A percentile compares a stretch with the other conserved stretches of the same genome.
These are phyloP conservation scores for Pythium rhizo-oryzae DNA, from an alignment of 352 stramenopile genomes.

Conservation along the genomic window DNA sequence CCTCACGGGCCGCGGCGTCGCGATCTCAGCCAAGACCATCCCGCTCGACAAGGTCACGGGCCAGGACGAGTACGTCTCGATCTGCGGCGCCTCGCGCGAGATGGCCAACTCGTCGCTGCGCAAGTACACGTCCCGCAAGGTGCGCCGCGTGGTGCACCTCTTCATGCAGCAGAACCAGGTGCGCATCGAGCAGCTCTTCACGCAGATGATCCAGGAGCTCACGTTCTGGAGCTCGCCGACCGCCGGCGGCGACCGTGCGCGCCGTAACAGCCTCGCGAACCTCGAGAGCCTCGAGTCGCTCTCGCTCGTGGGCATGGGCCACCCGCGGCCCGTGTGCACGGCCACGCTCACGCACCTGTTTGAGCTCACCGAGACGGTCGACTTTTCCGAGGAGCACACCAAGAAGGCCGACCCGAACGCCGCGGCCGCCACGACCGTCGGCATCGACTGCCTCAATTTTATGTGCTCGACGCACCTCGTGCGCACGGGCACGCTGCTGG, in stretches of 20 bases:
- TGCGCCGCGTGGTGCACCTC: slow-evolving; percentile 80
- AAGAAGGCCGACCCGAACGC: slow-evolving; percentile 38
- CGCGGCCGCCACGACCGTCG: slow-evolving; percentile 48
- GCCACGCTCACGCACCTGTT: slow-evolving; percentile 84
- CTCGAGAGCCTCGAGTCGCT: slow-evolving; percentile 64
- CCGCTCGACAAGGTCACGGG: slow-evolving; percentile 85
- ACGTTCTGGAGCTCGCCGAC: slow-evolving; percentile 79
- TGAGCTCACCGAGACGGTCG: slow-evolving; percentile 82
- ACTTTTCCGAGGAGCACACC: slow-evolving; percentile 64
- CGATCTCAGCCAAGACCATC: slow-evolving; percentile 88
- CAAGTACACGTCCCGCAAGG: slow-evolving; percentile 88
- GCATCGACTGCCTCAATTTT: slow-evolving; percentile 88
- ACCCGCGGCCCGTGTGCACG: slow-evolving; percentile 73
- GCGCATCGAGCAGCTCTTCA: slow-evolving; percentile 70
- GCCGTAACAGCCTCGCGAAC: slow-evolving; percentile 39
- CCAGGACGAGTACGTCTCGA: slow-evolving; percentile 87
- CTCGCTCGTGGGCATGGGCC: slow-evolving; percentile 63
- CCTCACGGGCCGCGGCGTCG: slow-evolving; percentile 74
- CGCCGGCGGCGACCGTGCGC: slow-evolving; percentile 30
- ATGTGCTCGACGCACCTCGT: slow-evolving; percentile 85
- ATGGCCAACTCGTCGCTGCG: slow-evolving; percentile 81
- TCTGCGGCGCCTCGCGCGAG: slow-evolving; percentile 82
- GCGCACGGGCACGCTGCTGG: slow-evolving; percentile 57
- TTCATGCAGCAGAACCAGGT: slow-evolving; percentile 80
- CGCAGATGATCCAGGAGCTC: slow-evolving; percentile 85